Base-by-base conservation (phyloP, 192 early-diverging fungal genomes). In the Backusella australiensis region DNA sequence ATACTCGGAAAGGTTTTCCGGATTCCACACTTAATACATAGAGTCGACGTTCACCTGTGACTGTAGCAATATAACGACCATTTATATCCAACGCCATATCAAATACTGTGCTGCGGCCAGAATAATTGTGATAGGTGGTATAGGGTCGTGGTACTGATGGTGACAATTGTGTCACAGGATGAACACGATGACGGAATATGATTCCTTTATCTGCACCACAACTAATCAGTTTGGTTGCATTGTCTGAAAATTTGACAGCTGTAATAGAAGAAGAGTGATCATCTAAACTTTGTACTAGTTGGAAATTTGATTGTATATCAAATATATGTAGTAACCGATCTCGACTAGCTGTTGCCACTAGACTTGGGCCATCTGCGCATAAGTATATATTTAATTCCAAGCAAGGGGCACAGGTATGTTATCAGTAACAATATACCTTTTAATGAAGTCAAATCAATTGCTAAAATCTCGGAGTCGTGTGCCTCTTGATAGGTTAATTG, bases 201-300 rank as follows among this genome's bases (percentile, higher is more conserved):
- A 96, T 80, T 23, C 92, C 91, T 82, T 95, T 96, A 75, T 96
- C 94, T 9, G 93, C 93, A 9, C 87, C 92, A 78, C 91, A 94
- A 69, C 92, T 95, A 49, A 96, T 85, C 35, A 96, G 82, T 32
- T 85, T 87, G 23, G 79, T 82, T 17, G 93, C 94, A 68, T 85
- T 78, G 56, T 85, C 83, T 6, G 88, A 82, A 75, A 96, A 96
- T 67, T 84, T 84, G 44, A 96, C 88, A 26, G 86, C 82, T 6
- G 92, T 94, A 4, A 96, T 91, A 0, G 94, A 93, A 1, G 93
- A 93, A 53, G 94, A 93, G 71, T 96, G 94, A 70, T 95, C 94
- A 42, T 94, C 94, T 38, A 96, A 78, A 34, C 93, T 95, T 67
- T 94, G 91, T 8, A 93, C 81, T 14, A 95, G 75, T 14, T 89